Base-by-base conservation (phyloP, 2,329 filamentous ascomycete species). In the Chaetomiaceae sp. region DNA sequence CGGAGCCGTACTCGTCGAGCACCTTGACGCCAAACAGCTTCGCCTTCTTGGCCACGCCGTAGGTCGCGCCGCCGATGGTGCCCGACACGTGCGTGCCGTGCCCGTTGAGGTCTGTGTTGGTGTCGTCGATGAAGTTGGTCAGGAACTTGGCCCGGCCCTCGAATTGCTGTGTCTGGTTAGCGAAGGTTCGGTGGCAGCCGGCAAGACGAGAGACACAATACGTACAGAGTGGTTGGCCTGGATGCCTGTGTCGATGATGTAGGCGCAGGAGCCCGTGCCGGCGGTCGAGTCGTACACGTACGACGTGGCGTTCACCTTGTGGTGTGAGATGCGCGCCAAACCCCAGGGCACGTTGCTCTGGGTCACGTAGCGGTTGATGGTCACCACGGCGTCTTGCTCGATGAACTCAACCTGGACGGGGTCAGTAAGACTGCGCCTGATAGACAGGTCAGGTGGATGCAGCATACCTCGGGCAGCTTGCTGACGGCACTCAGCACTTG, bases 211-310 rank as follows among this genome's bases (percentile, higher is more conserved):
- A 14, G 22, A 11, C 9, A 12, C 10, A 18, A 11, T n/a, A 50
- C 53, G 22, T 46, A 62, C 58, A 9, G 52, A 38, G 58, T 75
- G 72, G 27, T 57, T 35, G 19, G 62, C 65, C 38, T 63, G 63
- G 47, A 75, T 69, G 52, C 72, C 72, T 4, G 72, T 74, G 58
- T 76, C 72, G 45, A 76, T 67, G 35, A 76, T 56, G 39, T 63
- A 63, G 7, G 57, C 45, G 49, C 61, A 62, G 20, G 58, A 60
- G 32, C 58, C 61, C 22, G 49, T 52, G 22, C 61, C 60, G 41
- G 58, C 58, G 29, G 32, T 54, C 18, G 49, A 47, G 44, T 62
- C 60, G 44, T 62, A 63, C 10, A 51, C 35, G 43, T 63, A 63
- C 18, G 51, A 33, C 8, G 56, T 56, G 24, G 49, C 35, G 15